These are phyloP conservation scores for Albugo laibachii DNA, from an alignment of 352 stramenopile genomes.

Conservation along the genomic window DNA sequence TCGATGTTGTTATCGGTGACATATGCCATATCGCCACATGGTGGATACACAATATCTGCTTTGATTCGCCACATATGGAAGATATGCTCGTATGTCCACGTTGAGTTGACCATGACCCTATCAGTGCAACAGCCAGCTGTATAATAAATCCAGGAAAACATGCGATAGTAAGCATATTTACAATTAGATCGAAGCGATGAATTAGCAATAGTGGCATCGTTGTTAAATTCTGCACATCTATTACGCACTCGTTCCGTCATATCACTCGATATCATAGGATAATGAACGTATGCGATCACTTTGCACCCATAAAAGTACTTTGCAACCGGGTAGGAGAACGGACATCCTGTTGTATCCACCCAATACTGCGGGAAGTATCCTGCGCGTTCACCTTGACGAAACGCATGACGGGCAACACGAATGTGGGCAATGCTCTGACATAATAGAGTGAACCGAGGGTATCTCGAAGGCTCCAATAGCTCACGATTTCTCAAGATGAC, in stretches of 20 bases:
- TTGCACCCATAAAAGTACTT: slow-evolving; percentile 60
- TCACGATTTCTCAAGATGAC: slow-evolving; percentile 46
- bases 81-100: slow-evolving; percentile 95
- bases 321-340: slow-evolving; percentile 93
- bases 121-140: slow-evolving; percentile 58
- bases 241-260: slow-evolving; percentile 92
- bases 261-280: slow-evolving; percentile 98
- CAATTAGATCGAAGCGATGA: slow-evolving; percentile 60
- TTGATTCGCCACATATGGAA: slow-evolving; percentile 71
- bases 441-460: slow-evolving; percentile 88
- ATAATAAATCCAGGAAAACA: slow-evolving; percentile 88
- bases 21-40: slow-evolving; percentile 80
- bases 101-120: slow-evolving; percentile 95
- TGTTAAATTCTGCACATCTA: slow-evolving; percentile 87
- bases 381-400: slow-evolving; percentile 24
- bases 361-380: slow-evolving; percentile 74
- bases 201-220: slow-evolving; percentile 60
- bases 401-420: slow-evolving; percentile 71
- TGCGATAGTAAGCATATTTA: slow-evolving; percentile 93
- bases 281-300: slow-evolving; percentile 95
- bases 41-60: slow-evolving; percentile 85
- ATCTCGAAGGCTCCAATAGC: slow-evolving; percentile 52
- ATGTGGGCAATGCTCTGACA: slow-evolving; percentile 91
- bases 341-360: slow-evolving; percentile 94
- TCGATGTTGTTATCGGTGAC: slow-evolving; percentile 19